Base-by-base conservation (phyloP, 805 yeast genomes). In the Schizosaccharomyces cryophilus region DNA sequence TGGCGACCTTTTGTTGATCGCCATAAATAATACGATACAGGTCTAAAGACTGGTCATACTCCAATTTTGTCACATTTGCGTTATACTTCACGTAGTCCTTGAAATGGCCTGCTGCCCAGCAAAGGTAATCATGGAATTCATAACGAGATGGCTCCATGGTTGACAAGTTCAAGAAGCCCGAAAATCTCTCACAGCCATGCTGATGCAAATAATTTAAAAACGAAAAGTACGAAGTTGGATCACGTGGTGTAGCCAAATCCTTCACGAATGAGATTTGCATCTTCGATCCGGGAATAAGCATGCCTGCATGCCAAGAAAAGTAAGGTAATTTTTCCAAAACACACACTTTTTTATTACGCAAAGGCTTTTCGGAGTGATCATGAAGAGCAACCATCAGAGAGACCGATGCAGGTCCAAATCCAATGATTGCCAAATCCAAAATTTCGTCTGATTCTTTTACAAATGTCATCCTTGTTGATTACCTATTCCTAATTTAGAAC, bases 361-460 rank as follows among this genome's bases (percentile, higher is more conserved):
- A 35, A 17, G 60, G 60, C 4, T 38, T 17, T 17, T 24, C 30
- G 38, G 51, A 38, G 11, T 31, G 54, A 21, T 62, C 61, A 42
- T 54, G 24, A 17, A 66, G 24, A 30, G 67, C 66, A 21, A 66
- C 60, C 7, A 68, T 67, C 35, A 65, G 56, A 1, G 69, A 63
- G 13, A 66, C 62, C 13, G 66, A 63, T 1, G 69, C 66, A 11
- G 69, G 69, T 5, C 69, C 69, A 56, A 66, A 66, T 13, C 69
- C 69, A 31, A 66, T 60, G 38, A 56, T 40, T 11, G 19, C 42
- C 45, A 56, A 40, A 56, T 56, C 60, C n/a, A 51, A 29, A 51
- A n/a, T 21, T 7, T 51, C 56, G 7, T 21, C 26, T 29, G n/a
- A 24, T 51, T 21, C 26, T 4, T 6, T 35, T 35, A 35, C 40